These are phyloP conservation scores for Microthyrium microscopicum DNA, from an alignment of 2,329 filamentous ascomycete genomes.

Conservation along the genomic window DNA sequence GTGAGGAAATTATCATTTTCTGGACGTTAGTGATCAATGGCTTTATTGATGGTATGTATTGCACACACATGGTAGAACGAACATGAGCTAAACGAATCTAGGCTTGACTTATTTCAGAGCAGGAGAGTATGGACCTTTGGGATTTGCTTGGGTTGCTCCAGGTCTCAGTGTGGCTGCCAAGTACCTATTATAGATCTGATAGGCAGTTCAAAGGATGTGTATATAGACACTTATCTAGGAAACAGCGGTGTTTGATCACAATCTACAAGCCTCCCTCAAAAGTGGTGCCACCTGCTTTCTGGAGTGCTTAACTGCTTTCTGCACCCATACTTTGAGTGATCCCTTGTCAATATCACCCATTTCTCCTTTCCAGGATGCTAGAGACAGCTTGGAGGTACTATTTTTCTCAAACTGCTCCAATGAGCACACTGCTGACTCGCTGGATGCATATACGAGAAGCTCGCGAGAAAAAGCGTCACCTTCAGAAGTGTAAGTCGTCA, in stretches of 20 bases:
- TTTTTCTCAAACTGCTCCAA: slow-evolving; percentile 37
- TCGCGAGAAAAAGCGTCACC: slow-evolving; percentile 45
- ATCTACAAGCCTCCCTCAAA: slow-evolving; percentile 30
- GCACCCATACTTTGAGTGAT: slow-evolving; percentile 47
- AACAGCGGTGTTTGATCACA: too few relatives aligned
- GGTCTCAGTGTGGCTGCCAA: not conserved
- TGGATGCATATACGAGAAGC: slow-evolving; percentile 48
- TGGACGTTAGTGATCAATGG: not conserved
- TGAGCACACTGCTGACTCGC: slow-evolving; percentile 30
- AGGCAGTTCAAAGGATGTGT: too few relatives aligned
- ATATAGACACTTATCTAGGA: too few relatives aligned
- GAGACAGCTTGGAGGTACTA: slow-evolving; percentile 32
- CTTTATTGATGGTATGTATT: not conserved
- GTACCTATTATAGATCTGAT: too few relatives aligned
- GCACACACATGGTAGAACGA: too few relatives aligned
- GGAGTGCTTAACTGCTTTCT: slow-evolving; percentile 41
- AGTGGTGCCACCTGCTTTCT: slow-evolving; percentile 47
- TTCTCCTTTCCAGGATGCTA: slow-evolving; percentile 37
- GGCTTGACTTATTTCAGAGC: not conserved
- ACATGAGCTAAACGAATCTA: too few relatives aligned
- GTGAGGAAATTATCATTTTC: slow-evolving; percentile 2
- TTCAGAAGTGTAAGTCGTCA: slow-evolving; percentile 46
- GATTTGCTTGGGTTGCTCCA: not conserved
- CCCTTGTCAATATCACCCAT: slow-evolving; percentile 25
- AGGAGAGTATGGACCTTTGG: not conserved